A percentile compares a stretch with the other conserved stretches of the same genome.
Evolutionary conservation across 2,329 filamentous ascomycete genomes (phyloP).

Genomic region (Colletotrichum phormii): DNA sequence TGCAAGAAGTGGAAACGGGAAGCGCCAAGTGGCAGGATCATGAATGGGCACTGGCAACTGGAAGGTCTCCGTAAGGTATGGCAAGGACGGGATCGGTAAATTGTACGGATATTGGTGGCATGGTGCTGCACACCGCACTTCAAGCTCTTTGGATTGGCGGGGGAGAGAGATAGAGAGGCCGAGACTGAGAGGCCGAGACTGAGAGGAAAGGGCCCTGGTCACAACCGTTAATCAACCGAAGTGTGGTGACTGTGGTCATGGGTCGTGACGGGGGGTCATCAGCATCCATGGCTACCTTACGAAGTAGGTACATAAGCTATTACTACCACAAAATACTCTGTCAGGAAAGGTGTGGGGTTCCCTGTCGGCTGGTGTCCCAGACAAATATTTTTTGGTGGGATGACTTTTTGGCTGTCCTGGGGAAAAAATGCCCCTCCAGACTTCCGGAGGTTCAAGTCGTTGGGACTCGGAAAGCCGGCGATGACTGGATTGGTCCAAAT

Average conservation of each 20-base stretch:
- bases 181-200: background rate
- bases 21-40: constrained; percentile 18
- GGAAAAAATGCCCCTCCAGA: background rate
- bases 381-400: constrained; percentile 33
- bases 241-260: constrained; percentile 8
- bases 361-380: constrained; percentile 18
- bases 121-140: constrained; percentile 13
- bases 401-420: constrained; percentile 19
- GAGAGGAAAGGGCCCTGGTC: constrained; percentile 15
- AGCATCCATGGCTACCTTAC: background rate
- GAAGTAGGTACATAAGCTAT: no score
- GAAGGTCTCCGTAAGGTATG: no score
- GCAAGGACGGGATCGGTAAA: no score
- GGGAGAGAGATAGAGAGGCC: background rate
- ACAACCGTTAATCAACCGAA: background rate
- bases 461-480: constrained; percentile 19
- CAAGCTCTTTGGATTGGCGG: constrained; percentile 24
- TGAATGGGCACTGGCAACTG: background rate
- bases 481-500: constrained; percentile 26
- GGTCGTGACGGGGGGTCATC: constrained; percentile 3
- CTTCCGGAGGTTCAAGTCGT: constrained; percentile 17
- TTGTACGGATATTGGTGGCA: no score
- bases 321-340: background rate
- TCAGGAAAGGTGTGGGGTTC: constrained; percentile 25
- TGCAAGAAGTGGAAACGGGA: constrained; percentile 16